Percentiles rank a stretch among this genome's conserved stretches.
Evolutionary conservation across 768 basidiomycete genomes (phyloP).

Genomic region (Aureoboletus auriporus): DNA sequence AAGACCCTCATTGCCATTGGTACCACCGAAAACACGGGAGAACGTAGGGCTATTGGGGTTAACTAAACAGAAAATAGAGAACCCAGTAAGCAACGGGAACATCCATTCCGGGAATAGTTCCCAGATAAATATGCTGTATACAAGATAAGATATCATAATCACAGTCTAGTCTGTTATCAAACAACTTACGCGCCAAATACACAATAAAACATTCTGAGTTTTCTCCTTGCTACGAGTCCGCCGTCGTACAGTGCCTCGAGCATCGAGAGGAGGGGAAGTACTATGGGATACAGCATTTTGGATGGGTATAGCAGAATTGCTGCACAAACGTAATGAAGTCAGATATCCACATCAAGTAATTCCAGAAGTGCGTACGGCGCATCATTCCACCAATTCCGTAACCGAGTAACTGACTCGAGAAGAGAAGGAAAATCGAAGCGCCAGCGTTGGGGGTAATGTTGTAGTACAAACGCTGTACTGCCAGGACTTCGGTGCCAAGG

Average conservation of each 20-base stretch:
- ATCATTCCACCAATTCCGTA: conserved; percentile 55
- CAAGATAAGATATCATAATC: not conserved
- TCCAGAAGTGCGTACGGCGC: conserved; percentile 32
- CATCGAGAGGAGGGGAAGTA: conserved; percentile 22
- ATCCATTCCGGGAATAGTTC: conserved; percentile 26
- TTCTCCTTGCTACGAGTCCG: conserved; percentile 35
- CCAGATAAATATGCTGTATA: conserved; percentile 32
- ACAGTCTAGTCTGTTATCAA: not conserved
- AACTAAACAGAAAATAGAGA: conserved; percentile 60
- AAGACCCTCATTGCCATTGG: conserved; percentile 63
- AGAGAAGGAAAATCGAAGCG: conserved; percentile 44
- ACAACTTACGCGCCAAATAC: conserved; percentile 29
- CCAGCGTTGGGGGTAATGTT: conserved; percentile 46
- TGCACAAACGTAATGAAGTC: not conserved
- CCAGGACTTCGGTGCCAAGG: conserved; percentile 51
- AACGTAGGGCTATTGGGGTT: conserved; percentile 29
- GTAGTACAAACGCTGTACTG: conserved; percentile 52
- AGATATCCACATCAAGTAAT: not conserved
- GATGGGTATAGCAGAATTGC: conserved; percentile 38
- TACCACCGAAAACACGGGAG: conserved; percentile 58
- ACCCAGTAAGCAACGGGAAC: conserved; percentile 59
- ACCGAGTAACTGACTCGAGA: conserved; percentile 36
- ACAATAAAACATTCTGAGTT: conserved; percentile 30
- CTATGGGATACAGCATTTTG: conserved; percentile 41
- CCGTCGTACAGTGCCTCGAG: conserved; percentile 40